Evolutionary conservation across 1,284 basidiomycete genomes (phyloP).

Genomic region (Grifola frondosa): DNA sequence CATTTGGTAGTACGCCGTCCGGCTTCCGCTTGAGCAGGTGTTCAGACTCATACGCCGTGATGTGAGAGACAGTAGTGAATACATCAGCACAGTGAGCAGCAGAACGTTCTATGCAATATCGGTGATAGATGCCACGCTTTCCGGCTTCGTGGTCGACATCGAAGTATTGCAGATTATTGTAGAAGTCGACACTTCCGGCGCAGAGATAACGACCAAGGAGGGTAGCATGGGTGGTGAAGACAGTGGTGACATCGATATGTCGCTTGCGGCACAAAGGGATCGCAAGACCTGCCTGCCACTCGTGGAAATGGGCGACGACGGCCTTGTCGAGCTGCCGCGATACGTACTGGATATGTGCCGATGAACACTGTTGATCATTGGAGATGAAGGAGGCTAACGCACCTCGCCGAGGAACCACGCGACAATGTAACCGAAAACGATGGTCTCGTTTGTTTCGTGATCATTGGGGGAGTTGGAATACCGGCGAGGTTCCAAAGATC

Average conservation of each 20-base stretch:
- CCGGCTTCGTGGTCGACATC: slow-evolving; percentile 99
- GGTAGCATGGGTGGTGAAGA: slow-evolving; percentile 98
- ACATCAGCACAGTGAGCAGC: slow-evolving; percentile 96
- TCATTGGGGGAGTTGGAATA: slow-evolving; percentile 94
- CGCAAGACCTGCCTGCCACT: slow-evolving; percentile 98
- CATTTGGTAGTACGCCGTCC: slow-evolving; percentile 97
- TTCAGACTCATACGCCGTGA: slow-evolving; percentile 96
- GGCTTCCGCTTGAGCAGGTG: slow-evolving; percentile 97
- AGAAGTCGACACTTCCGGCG: slow-evolving; percentile 96
- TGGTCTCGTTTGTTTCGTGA: slow-evolving; percentile 98
- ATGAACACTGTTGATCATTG: too few species aligned
- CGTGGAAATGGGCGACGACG: slow-evolving; percentile 97
- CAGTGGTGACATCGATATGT: slow-evolving; percentile 96
- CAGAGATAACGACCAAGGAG: slow-evolving; percentile 97
- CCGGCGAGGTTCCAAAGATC: slow-evolving; percentile 98
- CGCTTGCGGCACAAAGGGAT: slow-evolving; percentile 96
- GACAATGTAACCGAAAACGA: slow-evolving; percentile 97
- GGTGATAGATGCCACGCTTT: slow-evolving; percentile 89
- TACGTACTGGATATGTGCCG: too few species aligned
- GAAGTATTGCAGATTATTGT: slow-evolving; percentile 99
- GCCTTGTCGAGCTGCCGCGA: slow-evolving; percentile 77
- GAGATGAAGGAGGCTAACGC: too few species aligned
- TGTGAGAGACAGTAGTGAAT: slow-evolving; percentile 97
- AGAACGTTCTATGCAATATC: slow-evolving; percentile 96
- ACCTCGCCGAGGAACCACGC: slow-evolving; percentile 99